Conservation (phyloP, 1,139 yeast species). For the Cylindricascospora bacillispora region DNA sequence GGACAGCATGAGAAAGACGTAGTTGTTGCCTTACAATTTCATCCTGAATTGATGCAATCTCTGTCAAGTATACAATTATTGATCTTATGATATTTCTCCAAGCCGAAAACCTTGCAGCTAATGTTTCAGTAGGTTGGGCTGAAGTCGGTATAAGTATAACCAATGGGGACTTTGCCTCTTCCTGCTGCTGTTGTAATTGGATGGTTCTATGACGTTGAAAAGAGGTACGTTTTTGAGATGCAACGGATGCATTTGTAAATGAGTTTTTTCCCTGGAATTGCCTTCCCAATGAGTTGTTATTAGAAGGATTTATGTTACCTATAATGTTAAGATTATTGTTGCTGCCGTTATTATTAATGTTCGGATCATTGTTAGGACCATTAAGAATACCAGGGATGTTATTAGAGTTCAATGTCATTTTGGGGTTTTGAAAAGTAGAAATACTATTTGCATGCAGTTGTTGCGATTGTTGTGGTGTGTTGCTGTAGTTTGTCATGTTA, state of each 20-base stretch:
- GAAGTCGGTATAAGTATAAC: constrained; percentile 36
- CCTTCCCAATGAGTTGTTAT: neutral
- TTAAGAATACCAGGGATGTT: too few species aligned
- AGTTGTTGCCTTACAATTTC: constrained; percentile 76
- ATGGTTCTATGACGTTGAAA: constrained; percentile 7
- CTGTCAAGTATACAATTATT: constrained; percentile 59
- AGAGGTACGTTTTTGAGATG: constrained; percentile 8
- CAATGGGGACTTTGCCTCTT: constrained; percentile 33
- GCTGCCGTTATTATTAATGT: too few species aligned
- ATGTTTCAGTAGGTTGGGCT: constrained; percentile 74
- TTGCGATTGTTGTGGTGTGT: too few species aligned
- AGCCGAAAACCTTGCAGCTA: constrained; percentile 71
- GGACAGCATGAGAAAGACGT: constrained; percentile 67
- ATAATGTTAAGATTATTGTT: constrained; percentile 2
- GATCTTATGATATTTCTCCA: constrained; percentile 78
- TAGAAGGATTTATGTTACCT: neutral
- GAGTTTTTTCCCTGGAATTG: constrained; percentile 7
- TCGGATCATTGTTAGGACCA: too few species aligned
- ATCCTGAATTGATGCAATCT: constrained; percentile 75
- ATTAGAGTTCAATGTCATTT: too few species aligned
- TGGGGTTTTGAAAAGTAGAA: too few species aligned
- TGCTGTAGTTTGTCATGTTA: too few species aligned
- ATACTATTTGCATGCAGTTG: too few species aligned
- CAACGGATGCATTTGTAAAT: constrained; percentile 9
- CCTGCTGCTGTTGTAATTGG: constrained; percentile 4